phyloP scores from a whole-genome alignment of 768 basidiomycete genomes.

The Mycena metata region DNA sequence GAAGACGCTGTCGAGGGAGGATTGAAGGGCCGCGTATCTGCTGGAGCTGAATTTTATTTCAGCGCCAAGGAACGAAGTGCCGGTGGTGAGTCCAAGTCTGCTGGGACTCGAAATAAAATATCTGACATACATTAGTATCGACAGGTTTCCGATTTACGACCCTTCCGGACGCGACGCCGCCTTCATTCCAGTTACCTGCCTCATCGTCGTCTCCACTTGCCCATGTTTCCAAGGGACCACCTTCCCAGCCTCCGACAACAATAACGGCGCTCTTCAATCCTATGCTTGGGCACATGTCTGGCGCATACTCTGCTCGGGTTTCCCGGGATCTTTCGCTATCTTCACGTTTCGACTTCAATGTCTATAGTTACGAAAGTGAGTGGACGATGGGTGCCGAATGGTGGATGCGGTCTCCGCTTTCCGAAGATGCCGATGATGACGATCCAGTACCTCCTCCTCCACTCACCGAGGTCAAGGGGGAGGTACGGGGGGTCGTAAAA shows the following conservation, averaged over 20 bases:
- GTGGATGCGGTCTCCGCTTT: constrained; percentile 82
- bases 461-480: constrained; percentile 42
- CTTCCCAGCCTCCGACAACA: constrained; percentile 90
- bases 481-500: constrained; percentile 88
- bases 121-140: constrained; percentile 70
- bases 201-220: constrained; percentile 54
- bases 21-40: constrained; percentile 88
- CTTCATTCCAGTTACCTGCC: constrained; percentile 68
- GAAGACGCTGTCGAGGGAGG: constrained; percentile 95
- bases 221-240: constrained; percentile 49
- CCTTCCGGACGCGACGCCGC: constrained; percentile 81
- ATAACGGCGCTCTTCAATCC: constrained; percentile 96
- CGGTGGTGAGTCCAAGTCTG: constrained; percentile 74
- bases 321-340: constrained; percentile 88
- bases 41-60: constrained; percentile 94
- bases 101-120: not conserved
- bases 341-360: constrained; percentile 95
- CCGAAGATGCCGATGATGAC: constrained; percentile 42
- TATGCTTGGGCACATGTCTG: constrained; percentile 93
- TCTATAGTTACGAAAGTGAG: constrained; percentile 97
- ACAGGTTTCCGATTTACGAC: constrained; percentile 96
- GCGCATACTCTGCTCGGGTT: constrained; percentile 91
- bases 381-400: constrained; percentile 96
- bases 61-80: constrained; percentile 94
- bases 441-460: constrained; percentile 31